Evolutionary conservation across 169 alveolate genomes (phyloP).

Genomic region (Cryptosporidium canis): DNA sequence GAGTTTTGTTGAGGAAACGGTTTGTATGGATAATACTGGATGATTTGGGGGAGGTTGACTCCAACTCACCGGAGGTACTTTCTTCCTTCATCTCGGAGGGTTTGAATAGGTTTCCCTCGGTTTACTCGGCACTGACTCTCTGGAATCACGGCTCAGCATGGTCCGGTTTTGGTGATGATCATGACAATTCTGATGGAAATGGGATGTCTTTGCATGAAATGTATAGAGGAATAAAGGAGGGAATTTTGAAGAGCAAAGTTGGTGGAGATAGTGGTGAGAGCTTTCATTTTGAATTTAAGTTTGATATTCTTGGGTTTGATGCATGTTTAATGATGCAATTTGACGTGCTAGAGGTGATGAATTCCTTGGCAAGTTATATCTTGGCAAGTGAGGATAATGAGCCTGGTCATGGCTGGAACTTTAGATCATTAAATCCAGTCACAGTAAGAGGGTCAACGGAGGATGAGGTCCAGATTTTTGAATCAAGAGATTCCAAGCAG

Average conservation of each 20-base stretch:
- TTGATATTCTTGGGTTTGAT: constrained; percentile 78
- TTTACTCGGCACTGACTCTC: constrained; percentile 75
- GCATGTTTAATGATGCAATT: constrained; percentile 79
- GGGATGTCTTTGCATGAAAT: constrained; percentile 72
- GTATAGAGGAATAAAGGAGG: constrained; percentile 64
- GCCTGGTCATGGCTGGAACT: constrained; percentile 82
- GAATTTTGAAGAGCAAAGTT: constrained; percentile 62
- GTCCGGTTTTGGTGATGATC: constrained; percentile 81
- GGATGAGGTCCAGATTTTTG: constrained; percentile 22
- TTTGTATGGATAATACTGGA: constrained; percentile 78
- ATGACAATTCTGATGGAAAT: constrained; percentile 75
- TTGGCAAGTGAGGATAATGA: constrained; percentile 81
- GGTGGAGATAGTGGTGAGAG: constrained; percentile 62
- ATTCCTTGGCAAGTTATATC: constrained; percentile 75
- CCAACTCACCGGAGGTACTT: constrained; percentile 74
- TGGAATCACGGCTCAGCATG: constrained; percentile 82
- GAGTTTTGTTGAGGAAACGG: constrained; percentile 59
- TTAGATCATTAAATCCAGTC: constrained; percentile 65
- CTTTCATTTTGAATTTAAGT: constrained; percentile 60
- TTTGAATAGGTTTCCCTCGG: constrained; percentile 74
- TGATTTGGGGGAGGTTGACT: constrained; percentile 79
- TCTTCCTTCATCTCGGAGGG: constrained; percentile 61
- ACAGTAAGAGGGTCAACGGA: constrained; percentile 43
- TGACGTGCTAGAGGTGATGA: constrained; percentile 77
- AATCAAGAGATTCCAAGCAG: background rate